Evolutionary conservation across 1,284 basidiomycete genomes (phyloP), one percentile per base, ranked within the genome.

Genomic region (Rhodotorula sp.): DNA sequence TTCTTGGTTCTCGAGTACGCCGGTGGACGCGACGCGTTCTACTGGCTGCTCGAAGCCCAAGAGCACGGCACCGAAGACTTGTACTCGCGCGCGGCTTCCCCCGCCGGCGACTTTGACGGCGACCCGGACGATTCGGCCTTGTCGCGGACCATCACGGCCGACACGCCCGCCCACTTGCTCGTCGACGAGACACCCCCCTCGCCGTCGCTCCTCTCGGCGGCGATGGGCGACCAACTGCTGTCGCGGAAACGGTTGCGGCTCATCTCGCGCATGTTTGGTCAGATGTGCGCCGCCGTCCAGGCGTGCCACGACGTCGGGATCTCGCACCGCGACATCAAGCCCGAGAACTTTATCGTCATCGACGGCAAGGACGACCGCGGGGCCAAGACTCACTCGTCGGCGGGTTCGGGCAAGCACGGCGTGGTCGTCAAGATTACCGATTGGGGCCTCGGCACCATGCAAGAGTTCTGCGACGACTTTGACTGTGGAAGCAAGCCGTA

Each of bases 401-500:
- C 50, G 10, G 58, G 28, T 16, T 26, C 50, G 19, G 75, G 73
- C 21, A 72, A 69, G 34, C 58, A 64, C 18, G 76, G 79, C 10
- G 85, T 87, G 28, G 81, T 86, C 43, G 86, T 98, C 84, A 99
- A 99, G 84, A 87, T 99, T 73, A 90, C 93, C 38, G 95, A 99
- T 83, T 99, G 98, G 85, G 95, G 95, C 52, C 83, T 99, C 50
- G 94, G 93, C 14, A 98, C 95, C 0, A 90, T 87, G 18, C 93
- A 97, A 78, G 82, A 87, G 72, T 88, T 91, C 70, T 94, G 91
- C 73, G 89, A 91, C 71, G 95, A 99, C 82, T 95, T 99, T 86
- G 95, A 98, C 81, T 99, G 97, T 82, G 95, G 95, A 68, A 95
- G 92, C 81, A 94, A 95, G 73, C 95, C 95, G 0, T 99, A 99